Evolutionary conservation across 345 rosid genomes (phyloP), one percentile per base, ranked within the genome.

Genomic region (Citrus sinensis): DNA sequence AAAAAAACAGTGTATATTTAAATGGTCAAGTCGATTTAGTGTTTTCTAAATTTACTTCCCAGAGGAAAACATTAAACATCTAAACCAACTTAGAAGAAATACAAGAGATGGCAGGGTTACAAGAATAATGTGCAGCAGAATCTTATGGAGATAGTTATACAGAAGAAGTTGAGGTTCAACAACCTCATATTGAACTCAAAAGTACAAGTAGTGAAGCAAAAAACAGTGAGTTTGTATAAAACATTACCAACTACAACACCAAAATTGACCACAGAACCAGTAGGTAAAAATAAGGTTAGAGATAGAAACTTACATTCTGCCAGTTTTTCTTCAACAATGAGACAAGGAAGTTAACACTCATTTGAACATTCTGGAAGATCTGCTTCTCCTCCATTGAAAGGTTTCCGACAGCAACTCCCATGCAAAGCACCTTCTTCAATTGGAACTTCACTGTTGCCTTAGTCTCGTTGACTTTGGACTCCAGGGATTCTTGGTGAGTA

Each of bases 391-490:
- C 97, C 94, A 92, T 92, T 25, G 55, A 82, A 30, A 82, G 78
- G 49, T 92, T 92, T 2, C 94, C 97, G 0, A 90, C 94, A n/a
- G 94, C 97, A 2, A 92, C 97, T 46, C 97, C 97, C 97, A 92
- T 90, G 83, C 97, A 89, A 20, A 92, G 94, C 70, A 90, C 97
- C 85, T 89, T 92, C 87, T 92, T 92, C 73, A 90, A 85, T 78
- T 92, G 97, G 87, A 92, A 92, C 87, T 92, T 92, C 70, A 92
- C 90, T 2, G 86, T 92, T 34, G 94, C 97, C 83, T 92, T 92
- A 1, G 89, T 92, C 86, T 92, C 97, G 17, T 89, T 92, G 74
- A 92, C 97, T 81, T 92, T 92, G 6, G 89, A 19, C 87, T 90
- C 97, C 30, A 92, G 83, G 27, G 93, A 88, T 76, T 90, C 97